These are phyloP conservation scores for Escovopsis weberi DNA, from an alignment of 2,329 filamentous ascomycete genomes.

Conservation along the genomic window DNA sequence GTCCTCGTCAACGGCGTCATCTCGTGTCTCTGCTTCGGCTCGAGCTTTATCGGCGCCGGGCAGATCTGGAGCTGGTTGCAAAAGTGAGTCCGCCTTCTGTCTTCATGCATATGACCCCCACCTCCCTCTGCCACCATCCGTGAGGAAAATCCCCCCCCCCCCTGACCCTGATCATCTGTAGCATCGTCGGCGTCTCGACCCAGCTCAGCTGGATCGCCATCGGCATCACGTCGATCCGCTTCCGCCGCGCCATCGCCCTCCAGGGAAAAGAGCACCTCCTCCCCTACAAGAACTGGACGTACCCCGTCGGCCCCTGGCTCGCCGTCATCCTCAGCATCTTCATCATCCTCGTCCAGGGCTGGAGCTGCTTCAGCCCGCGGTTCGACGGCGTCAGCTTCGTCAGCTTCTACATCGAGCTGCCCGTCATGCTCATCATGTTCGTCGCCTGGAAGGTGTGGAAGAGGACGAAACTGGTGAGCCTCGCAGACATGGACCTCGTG, in stretches of 20 bases:
- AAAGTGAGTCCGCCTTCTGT: constrained; percentile 30
- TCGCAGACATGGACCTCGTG: constrained; percentile 47
- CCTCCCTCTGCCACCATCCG: no score
- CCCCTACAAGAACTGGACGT: constrained; percentile 53
- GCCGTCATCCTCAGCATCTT: constrained; percentile 42
- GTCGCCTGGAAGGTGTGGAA: constrained; percentile 58
- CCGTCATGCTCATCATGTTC: constrained; percentile 48
- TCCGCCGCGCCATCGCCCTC: constrained; percentile 39
- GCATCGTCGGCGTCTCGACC: constrained; percentile 49
- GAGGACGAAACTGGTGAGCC: constrained; percentile 40
- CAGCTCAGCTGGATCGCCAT: constrained; percentile 54
- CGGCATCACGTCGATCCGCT: constrained; percentile 49
- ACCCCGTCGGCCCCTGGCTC: constrained; percentile 45
- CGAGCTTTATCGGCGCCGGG: constrained; percentile 50
- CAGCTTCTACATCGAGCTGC: constrained; percentile 48
- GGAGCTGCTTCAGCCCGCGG: constrained; percentile 43
- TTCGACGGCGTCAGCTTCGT: constrained; percentile 48
- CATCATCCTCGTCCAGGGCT: constrained; percentile 49
- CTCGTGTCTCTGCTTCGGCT: constrained; percentile 47
- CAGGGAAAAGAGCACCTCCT: constrained; percentile 47
- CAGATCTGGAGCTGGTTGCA: constrained; percentile 53
- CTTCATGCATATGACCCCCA: no score
- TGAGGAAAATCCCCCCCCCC: no score
- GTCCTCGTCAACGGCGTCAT: constrained; percentile 39
- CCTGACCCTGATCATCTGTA: not conserved